These are phyloP conservation scores for Phalaenopsis hybrid DNA, from an alignment of 116 monocot genomes.

Conservation along the genomic window DNA sequence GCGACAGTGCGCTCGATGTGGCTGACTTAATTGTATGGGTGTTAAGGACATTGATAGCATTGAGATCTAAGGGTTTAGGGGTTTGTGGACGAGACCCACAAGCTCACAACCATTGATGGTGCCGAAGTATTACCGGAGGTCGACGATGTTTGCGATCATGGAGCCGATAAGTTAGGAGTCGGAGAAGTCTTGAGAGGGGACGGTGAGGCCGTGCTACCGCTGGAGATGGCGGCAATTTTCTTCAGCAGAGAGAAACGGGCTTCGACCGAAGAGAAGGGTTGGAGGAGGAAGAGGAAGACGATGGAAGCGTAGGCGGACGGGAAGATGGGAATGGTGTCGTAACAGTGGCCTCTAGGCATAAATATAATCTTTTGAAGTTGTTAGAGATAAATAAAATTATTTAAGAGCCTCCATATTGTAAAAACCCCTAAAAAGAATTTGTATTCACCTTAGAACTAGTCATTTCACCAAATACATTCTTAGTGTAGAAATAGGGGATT, in stretches of 20 bases:
- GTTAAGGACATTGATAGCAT: slow-evolving; percentile 87
- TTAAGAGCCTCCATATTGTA: too few relatives aligned
- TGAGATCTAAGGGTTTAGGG: slow-evolving; percentile 74
- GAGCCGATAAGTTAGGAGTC: slow-evolving; percentile 66
- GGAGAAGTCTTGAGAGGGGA: slow-evolving; percentile 7
- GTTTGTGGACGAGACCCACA: slow-evolving; percentile 73
- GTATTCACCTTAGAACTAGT: not conserved
- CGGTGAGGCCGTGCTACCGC: not conserved
- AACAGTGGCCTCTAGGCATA: too few relatives aligned
- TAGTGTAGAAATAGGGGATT: not conserved
- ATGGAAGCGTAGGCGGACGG: too few relatives aligned
- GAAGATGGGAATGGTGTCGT: too few relatives aligned
- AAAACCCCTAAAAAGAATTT: not conserved
- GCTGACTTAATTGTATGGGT: slow-evolving; percentile 59
- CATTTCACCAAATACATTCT: not conserved
- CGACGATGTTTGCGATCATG: slow-evolving; percentile 78
- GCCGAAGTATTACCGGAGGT: slow-evolving; percentile 75
- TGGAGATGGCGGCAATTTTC: too few relatives aligned
- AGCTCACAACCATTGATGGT: slow-evolving; percentile 65
- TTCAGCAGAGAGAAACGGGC: too few relatives aligned
- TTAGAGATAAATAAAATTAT: too few relatives aligned
- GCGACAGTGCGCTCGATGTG: slow-evolving; percentile 67
- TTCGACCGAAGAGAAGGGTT: too few relatives aligned
- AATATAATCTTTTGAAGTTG: too few relatives aligned
- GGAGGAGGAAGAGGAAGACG: too few relatives aligned